Conservation (phyloP, 441 rosid species). For the Populus tomentosa region DNA sequence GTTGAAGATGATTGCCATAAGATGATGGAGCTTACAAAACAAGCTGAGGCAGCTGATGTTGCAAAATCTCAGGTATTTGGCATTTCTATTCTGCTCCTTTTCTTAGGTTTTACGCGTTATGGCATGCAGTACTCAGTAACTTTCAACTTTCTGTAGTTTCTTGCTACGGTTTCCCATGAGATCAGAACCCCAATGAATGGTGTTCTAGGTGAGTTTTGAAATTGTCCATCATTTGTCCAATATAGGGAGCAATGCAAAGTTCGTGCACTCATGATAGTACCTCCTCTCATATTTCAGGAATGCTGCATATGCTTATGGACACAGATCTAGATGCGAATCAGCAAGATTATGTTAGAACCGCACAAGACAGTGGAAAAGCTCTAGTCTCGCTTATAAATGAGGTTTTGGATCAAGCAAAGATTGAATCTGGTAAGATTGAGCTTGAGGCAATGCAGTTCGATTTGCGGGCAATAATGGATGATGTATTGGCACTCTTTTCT, state of each 20-base stretch:
- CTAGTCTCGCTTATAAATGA: slow-evolving; percentile 84
- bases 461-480: slow-evolving; percentile 73
- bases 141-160: slow-evolving; percentile 54
- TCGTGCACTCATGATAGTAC: slow-evolving; percentile 2
- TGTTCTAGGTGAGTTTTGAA: slow-evolving; percentile 70
- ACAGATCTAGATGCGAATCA: slow-evolving; percentile 83
- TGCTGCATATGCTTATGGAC: slow-evolving; percentile 88
- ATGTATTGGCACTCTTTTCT: slow-evolving; percentile 84
- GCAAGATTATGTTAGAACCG: slow-evolving; percentile 83
- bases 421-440: slow-evolving; percentile 93
- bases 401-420: slow-evolving; percentile 94
- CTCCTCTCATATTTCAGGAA: slow-evolving; percentile 46
- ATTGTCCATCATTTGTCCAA: slow-evolving; percentile 1
- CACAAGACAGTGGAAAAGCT: slow-evolving; percentile 91
- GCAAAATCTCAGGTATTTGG: slow-evolving; percentile 86
- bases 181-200: slow-evolving; percentile 98
- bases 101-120: slow-evolving; percentile 2
- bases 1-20: slow-evolving; percentile 74
- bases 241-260: background rate
- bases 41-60: slow-evolving; percentile 87
- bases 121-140: slow-evolving; percentile 15
- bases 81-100: background rate
- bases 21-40: slow-evolving; percentile 73
- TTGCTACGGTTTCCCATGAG: slow-evolving; percentile 97
- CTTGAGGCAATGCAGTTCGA: slow-evolving; percentile 82